Conservation (phyloP, 164 flowering plant genomes). For the Berberis thunbergii region DNA sequence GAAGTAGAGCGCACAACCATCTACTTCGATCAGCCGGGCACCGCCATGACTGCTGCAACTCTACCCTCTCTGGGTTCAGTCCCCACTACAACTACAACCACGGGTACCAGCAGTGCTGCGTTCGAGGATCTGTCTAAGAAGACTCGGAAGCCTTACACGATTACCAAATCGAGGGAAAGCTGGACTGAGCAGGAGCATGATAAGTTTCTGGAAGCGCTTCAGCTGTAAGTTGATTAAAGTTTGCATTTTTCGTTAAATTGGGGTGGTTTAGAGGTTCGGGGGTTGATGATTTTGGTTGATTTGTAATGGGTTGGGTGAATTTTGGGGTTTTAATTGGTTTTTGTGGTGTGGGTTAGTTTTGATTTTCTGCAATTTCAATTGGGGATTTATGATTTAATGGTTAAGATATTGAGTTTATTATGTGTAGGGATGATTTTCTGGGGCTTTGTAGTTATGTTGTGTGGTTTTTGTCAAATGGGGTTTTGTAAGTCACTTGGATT, state of each 20-base stretch:
- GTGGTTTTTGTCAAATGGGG: too few species aligned
- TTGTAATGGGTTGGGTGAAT: background rate
- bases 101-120: slow-evolving; percentile 18
- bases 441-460: too few species aligned
- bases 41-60: background rate
- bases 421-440: too few species aligned
- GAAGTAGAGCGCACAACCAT: too few species aligned
- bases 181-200: slow-evolving; percentile 99
- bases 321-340: too few species aligned
- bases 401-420: too few species aligned
- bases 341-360: too few species aligned
- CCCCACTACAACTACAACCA: slow-evolving; percentile 11
- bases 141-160: slow-evolving; percentile 85
- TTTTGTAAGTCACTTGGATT: too few species aligned
- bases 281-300: background rate
- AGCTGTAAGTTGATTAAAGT: slow-evolving; percentile 39
- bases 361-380: too few species aligned
- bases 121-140: slow-evolving; percentile 62
- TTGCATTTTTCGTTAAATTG: background rate
- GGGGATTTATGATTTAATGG: too few species aligned
- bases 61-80: slow-evolving; percentile 5
- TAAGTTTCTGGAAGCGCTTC: slow-evolving; percentile 92
- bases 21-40: too few species aligned
- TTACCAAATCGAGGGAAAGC: slow-evolving; percentile 90
- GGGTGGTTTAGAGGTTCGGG: background rate